Conservation (phyloP, 768 basidiomycete genomes). For the Tremella yokohamensis region DNA sequence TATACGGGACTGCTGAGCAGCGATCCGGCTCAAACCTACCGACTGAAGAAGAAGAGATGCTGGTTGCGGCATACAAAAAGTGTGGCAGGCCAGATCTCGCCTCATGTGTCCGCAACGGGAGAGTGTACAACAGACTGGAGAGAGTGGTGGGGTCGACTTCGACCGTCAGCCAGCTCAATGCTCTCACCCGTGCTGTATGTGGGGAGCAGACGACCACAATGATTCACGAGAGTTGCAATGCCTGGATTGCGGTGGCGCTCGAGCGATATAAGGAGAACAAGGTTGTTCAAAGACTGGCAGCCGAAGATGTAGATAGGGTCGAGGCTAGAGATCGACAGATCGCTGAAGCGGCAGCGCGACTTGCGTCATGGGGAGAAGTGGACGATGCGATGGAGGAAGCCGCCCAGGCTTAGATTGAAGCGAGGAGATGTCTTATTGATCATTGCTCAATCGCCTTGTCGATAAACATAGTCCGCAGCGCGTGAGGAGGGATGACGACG, state of each 20-base stretch:
- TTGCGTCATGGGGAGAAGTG: too few species aligned
- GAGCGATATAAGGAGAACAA: not conserved
- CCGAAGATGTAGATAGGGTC: too few species aligned
- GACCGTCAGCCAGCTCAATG: not conserved
- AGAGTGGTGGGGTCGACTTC: not conserved
- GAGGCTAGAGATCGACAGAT: too few species aligned
- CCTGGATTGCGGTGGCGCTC: not conserved
- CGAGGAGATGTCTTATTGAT: too few species aligned
- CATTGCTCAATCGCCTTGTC: too few species aligned
- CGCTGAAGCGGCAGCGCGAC: too few species aligned
- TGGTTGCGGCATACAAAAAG: slow-evolving; percentile 8
- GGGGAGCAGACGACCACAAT: not conserved
- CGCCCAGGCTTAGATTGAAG: too few species aligned
- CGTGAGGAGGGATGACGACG: too few species aligned
- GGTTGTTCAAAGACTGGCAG: too few species aligned
- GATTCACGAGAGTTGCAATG: not conserved
- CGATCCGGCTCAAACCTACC: not conserved
- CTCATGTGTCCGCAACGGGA: slow-evolving; percentile 13
- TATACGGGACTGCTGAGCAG: not conserved
- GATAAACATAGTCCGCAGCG: too few species aligned
- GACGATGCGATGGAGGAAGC: too few species aligned
- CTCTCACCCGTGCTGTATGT: not conserved
- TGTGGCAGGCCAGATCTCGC: slow-evolving; percentile 12
- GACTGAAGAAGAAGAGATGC: not conserved
- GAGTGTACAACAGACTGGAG: slow-evolving; percentile 10